Conservation (phyloP, 257 asterid genomes). For the Leptodermis oblonga region DNA sequence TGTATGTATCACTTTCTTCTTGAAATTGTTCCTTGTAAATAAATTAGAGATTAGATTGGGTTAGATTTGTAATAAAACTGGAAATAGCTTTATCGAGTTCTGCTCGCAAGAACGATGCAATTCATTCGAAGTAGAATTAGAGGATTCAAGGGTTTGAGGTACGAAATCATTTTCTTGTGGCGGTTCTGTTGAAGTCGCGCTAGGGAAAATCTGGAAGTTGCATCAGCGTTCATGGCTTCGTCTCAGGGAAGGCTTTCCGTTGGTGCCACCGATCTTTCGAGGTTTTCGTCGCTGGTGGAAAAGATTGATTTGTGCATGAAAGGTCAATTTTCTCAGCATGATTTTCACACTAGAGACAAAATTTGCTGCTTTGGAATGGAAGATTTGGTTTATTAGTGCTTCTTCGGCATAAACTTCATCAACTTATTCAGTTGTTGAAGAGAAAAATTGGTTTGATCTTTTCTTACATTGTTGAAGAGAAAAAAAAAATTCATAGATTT, state of each 20-base stretch:
- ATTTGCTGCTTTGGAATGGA: background rate
- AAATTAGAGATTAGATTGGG: background rate
- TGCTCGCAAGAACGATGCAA: background rate
- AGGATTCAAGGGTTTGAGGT: background rate
- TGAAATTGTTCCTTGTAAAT: background rate
- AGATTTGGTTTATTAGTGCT: background rate
- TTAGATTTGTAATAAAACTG: background rate
- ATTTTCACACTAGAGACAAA: too few species aligned
- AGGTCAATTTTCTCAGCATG: background rate
- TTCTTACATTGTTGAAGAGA: slow-evolving; percentile 11
- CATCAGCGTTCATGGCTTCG: background rate
- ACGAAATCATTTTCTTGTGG: too few species aligned
- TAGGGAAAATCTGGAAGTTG: too few species aligned
- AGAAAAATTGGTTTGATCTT: slow-evolving; percentile 22
- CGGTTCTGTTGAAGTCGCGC: too few species aligned
- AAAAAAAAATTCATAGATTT: slow-evolving; percentile 7
- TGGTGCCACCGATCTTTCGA: background rate
- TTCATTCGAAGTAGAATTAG: slow-evolving; percentile 4
- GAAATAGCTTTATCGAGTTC: background rate
- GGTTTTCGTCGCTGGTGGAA: background rate
- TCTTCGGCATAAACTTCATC: slow-evolving; percentile 7
- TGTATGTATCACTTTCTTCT: background rate
- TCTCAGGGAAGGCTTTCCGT: background rate
- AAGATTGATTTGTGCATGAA: background rate
- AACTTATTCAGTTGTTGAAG: background rate